Base-by-base conservation (phyloP, 1,284 basidiomycete genomes). In the Ganoderma lingzhi region DNA sequence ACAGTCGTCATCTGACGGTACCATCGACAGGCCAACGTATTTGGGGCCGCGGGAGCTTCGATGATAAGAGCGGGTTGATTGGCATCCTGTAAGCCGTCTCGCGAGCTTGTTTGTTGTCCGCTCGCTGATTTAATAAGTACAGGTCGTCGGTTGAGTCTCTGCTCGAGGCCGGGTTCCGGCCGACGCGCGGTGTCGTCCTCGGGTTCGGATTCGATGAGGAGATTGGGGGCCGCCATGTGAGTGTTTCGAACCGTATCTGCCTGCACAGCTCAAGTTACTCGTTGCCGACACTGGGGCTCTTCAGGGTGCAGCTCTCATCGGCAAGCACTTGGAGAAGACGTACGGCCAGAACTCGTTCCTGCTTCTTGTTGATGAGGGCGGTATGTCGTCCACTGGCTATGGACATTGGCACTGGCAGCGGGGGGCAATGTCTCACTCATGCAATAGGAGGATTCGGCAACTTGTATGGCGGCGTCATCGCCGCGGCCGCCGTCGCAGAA, bases 201-300 rank as follows among this genome's bases (percentile, higher is more conserved):
- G 86, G 88, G 1, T 89, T 88, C 63, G 93, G 93, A n/a, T 89
- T 88, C 68, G 92, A 94, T 74, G 93, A 93, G 74, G 92, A 94
- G 79, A 77, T 82, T 2, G 83, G 84, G 35, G 89, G 90, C 3
- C 73, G 82, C 45, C 82, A 84, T 17, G 86, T 85, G 66, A 66
- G 79, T 79, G 14, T 37, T n/a, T 3, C 4, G 6, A 9, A 39
- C 9, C 32, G 0, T 14, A 6, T 58, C 32, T 6, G 10, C 9
- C 23, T 39, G 39, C 35, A 15, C 19, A 6, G 2, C 10, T 14
- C 6, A 23, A 4, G 30, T 32, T 42, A 9, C 5, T 17, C 32
- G 2, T 12, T 19, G 58, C 55, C 23, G 37, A 41, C 45, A 48
- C 42, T 6, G 19, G 5, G 32, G 70, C 70, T 41, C 62, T 55